phyloP scores from a whole-genome alignment of 2,329 filamentous ascomycete species.

The Orbilia javanica region DNA sequence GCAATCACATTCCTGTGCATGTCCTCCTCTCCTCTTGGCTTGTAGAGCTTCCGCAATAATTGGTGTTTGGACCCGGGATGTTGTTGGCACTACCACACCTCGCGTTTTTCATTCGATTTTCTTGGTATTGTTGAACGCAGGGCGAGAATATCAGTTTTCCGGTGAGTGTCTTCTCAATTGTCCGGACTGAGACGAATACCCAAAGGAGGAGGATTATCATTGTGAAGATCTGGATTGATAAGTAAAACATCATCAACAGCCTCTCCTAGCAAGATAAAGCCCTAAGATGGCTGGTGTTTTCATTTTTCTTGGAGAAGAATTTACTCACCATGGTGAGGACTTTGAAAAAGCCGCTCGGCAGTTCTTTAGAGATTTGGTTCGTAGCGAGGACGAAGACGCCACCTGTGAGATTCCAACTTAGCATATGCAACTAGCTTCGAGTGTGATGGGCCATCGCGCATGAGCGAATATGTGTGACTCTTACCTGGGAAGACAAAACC shows the following conservation, averaged over 20 bases:
- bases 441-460: not conserved
- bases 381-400: slow-evolving; percentile 71
- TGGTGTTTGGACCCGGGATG: slow-evolving; percentile 14
- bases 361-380: slow-evolving; percentile 68
- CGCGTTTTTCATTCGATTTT: slow-evolving; percentile 32
- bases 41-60: slow-evolving; percentile 30
- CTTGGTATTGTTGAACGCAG: slow-evolving; percentile 67
- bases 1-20: slow-evolving; percentile 21
- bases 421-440: not conserved
- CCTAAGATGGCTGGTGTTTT: no score
- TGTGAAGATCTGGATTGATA: slow-evolving; percentile 66
- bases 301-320: no score
- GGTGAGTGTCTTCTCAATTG: slow-evolving; percentile 67
- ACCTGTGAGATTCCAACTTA: slow-evolving; percentile 44
- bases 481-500: slow-evolving; percentile 58
- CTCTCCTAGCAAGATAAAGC: not conserved
- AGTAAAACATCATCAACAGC: not conserved
- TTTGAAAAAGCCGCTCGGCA: slow-evolving; percentile 71
- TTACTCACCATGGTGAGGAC: slow-evolving; percentile 69
- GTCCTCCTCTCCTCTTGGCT: slow-evolving; percentile 32
- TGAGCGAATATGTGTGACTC: slow-evolving; percentile 4
- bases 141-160: slow-evolving; percentile 71
- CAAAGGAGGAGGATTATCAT: slow-evolving; percentile 70
- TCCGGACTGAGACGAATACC: slow-evolving; percentile 70
- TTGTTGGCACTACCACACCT: slow-evolving; percentile 6